phyloP scores from a whole-genome alignment of 225 moss, liverwort and hornwort genomes.

The Anthoceros angustus region DNA sequence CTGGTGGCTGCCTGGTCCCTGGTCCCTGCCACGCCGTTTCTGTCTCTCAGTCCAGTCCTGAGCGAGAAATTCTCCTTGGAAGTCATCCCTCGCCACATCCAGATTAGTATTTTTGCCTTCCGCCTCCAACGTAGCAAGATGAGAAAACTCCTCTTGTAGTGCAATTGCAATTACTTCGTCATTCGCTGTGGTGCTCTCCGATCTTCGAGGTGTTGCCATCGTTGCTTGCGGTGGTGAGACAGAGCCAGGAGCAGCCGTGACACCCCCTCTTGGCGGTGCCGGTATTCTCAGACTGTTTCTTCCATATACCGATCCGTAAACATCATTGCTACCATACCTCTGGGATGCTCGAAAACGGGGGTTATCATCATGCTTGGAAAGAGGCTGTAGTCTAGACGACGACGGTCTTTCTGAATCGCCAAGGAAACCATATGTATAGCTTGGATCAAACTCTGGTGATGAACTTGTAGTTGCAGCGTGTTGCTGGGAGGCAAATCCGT shows the following conservation, averaged over 20 bases:
- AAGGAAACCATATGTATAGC: no score
- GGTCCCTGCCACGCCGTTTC: not conserved
- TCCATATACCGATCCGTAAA: no score
- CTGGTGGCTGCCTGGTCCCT: not conserved
- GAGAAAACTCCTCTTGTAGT: conserved; percentile 53
- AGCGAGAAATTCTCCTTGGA: conserved; percentile 14
- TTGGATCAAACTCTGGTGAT: no score
- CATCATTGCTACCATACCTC: no score
- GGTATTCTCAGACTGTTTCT: no score
- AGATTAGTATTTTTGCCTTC: conserved; percentile 4
- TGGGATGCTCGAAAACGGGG: no score
- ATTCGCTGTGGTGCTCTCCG: conserved; percentile 17
- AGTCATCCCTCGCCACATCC: not conserved
- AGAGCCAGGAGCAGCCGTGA: not conserved
- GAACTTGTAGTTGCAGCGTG: no score
- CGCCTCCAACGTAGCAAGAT: conserved; percentile 24
- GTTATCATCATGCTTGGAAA: no score
- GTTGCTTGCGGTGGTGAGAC: not conserved
- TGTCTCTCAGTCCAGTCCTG: conserved; percentile 15
- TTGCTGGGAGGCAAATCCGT: no score
- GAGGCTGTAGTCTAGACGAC: no score
- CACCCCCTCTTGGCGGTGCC: not conserved
- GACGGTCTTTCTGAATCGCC: no score
- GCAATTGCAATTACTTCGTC: conserved; percentile 58
- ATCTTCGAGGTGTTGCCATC: conserved; percentile 18